Evolutionary conservation across 352 stramenopile species (phyloP).

Genomic region (Pythium dissotocum): DNA sequence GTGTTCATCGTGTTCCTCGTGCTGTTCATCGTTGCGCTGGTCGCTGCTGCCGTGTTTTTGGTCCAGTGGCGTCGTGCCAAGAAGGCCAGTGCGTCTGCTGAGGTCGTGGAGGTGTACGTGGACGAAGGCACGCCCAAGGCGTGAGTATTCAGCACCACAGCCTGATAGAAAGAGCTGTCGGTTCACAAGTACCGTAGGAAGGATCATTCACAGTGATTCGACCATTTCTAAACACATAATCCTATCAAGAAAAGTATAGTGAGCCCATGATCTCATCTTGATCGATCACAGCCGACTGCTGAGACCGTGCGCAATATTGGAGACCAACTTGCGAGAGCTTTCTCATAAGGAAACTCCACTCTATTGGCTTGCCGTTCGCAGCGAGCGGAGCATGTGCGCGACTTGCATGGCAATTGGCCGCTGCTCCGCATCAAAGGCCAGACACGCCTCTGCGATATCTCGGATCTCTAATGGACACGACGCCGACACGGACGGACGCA

Average conservation of each 20-base stretch:
- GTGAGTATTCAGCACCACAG: background rate
- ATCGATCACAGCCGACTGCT: too few relatives aligned
- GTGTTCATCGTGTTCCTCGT: slow-evolving; percentile 49
- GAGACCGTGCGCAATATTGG: too few relatives aligned
- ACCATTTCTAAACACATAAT: too few relatives aligned
- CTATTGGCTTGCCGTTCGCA: too few relatives aligned
- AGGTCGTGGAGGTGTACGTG: slow-evolving; percentile 14
- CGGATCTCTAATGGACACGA: background rate
- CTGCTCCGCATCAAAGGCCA: background rate
- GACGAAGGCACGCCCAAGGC: slow-evolving; percentile 7
- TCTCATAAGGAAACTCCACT: too few relatives aligned
- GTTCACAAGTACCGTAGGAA: too few relatives aligned
- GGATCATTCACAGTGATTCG: too few relatives aligned
- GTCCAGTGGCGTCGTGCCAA: slow-evolving; percentile 34
- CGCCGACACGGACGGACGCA: background rate
- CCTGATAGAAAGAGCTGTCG: background rate
- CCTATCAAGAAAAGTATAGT: too few relatives aligned
- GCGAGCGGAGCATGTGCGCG: too few relatives aligned
- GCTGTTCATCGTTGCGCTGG: slow-evolving; percentile 35
- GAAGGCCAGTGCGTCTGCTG: background rate
- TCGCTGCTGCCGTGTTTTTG: slow-evolving; percentile 31
- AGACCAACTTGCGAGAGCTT: too few relatives aligned
- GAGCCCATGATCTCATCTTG: too few relatives aligned
- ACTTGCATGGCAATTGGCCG: background rate
- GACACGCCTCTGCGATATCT: background rate